phyloP scores from a whole-genome alignment of 108 stramenopile species.

The Cyclotella distinguenda region DNA sequence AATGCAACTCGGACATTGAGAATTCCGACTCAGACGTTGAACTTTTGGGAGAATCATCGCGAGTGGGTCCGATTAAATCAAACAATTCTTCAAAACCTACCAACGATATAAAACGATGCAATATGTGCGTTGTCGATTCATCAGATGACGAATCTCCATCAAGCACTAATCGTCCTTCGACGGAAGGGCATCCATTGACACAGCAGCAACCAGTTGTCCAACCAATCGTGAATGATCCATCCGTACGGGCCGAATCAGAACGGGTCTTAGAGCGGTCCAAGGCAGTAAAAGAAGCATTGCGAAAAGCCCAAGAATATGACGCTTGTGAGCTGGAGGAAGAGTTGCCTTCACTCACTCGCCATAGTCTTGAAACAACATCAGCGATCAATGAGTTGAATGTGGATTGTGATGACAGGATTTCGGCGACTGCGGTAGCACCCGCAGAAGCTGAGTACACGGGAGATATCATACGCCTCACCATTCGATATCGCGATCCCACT shows the following conservation, averaged over 20 bases:
- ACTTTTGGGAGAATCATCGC: not conserved
- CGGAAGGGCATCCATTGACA: not conserved
- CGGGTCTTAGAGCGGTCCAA: constrained; percentile 12
- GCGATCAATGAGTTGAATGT: not conserved
- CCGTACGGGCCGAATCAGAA: constrained; percentile 15
- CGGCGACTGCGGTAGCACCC: not conserved
- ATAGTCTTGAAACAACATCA: not conserved
- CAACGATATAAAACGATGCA: not conserved
- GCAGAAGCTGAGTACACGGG: constrained; percentile 12
- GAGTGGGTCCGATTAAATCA: not conserved
- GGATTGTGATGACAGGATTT: constrained; percentile 1
- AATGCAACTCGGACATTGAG: constrained; percentile 5
- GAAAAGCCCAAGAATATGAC: constrained; percentile 54
- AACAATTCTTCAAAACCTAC: not conserved
- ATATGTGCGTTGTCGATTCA: not conserved
- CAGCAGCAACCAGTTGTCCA: not conserved
- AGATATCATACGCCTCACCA: constrained; percentile 9
- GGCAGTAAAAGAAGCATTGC: constrained; percentile 23
- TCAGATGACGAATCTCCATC: not conserved
- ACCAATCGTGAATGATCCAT: constrained; percentile 12
- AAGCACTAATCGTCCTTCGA: not conserved
- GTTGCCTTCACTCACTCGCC: not conserved
- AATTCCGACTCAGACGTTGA: constrained; percentile 10
- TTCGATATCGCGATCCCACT: constrained; percentile 21
- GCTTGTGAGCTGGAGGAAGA: constrained; percentile 54